These are phyloP conservation scores for Tetracentron sinense DNA, from an alignment of 164 flowering plant species.

Conservation along the genomic window DNA sequence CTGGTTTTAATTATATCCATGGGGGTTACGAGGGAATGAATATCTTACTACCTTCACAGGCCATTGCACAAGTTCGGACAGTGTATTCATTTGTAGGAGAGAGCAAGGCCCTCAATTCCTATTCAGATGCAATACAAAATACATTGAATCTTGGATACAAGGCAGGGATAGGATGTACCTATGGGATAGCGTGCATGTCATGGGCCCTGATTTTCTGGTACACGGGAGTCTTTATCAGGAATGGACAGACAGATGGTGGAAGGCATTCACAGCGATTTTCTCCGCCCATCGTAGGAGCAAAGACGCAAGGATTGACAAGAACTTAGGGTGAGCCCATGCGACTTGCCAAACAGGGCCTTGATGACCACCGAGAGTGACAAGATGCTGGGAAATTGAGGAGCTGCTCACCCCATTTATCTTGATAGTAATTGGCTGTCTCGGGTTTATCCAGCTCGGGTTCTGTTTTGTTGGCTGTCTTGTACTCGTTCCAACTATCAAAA, in stretches of 20 bases:
- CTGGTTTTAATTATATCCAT: no score
- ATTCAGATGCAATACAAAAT: conserved; percentile 83
- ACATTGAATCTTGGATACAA: conserved; percentile 90
- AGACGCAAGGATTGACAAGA: no score
- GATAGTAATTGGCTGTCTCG: no score
- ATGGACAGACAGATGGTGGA: conserved; percentile 90
- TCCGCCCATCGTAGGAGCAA: no score
- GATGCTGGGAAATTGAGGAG: no score
- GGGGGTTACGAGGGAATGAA: not conserved
- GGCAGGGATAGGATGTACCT: conserved; percentile 96
- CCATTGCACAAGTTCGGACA: conserved; percentile 92
- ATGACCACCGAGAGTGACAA: no score
- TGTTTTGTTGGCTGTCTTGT: no score
- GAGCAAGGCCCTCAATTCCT: conserved; percentile 74
- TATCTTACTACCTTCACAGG: conserved; percentile 35
- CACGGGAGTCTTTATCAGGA: conserved; percentile 92
- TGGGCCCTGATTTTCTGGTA: conserved; percentile 99
- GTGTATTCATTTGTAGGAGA: conserved; percentile 97
- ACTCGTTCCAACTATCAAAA: no score
- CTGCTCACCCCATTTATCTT: no score
- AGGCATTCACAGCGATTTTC: conserved; percentile 95
- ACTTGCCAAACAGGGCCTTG: no score
- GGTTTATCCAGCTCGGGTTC: no score
- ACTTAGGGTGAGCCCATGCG: no score
- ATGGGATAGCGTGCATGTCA: conserved; percentile 96